Evolutionary conservation across 306 rosid genomes (phyloP).

Genomic region (Begonia fuchsioides): DNA sequence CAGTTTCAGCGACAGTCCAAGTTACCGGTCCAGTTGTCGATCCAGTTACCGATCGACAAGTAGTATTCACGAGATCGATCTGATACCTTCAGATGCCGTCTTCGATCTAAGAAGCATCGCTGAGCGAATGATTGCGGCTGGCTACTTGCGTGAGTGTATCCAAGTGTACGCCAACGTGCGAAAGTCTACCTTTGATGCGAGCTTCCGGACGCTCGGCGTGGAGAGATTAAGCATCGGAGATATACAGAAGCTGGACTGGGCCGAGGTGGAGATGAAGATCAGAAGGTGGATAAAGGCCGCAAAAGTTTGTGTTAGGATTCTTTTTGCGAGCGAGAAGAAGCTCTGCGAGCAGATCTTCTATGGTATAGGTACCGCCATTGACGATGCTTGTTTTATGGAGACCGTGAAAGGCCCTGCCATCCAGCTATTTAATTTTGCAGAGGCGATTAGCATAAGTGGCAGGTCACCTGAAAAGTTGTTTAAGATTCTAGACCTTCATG

Average conservation of each 20-base stretch:
- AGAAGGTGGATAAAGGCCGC: conserved; percentile 86
- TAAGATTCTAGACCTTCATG: conserved; percentile 84
- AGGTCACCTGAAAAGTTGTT: conserved; percentile 91
- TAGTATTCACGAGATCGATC: conserved; percentile 93
- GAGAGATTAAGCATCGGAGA: conserved; percentile 92
- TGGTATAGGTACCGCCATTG: conserved; percentile 61
- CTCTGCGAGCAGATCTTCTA: conserved; percentile 80
- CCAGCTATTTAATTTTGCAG: conserved; percentile 86
- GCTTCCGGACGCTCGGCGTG: conserved; percentile 53
- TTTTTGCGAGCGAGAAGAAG: conserved; percentile 82
- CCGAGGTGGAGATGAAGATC: conserved; percentile 72
- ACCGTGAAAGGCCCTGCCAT: conserved; percentile 85
- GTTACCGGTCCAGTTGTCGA: conserved; percentile 9
- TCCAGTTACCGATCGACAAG: conserved; percentile 55
- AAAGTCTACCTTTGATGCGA: conserved; percentile 62
- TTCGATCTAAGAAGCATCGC: conserved; percentile 70
- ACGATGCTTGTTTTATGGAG: conserved; percentile 90
- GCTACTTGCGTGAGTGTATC: conserved; percentile 72
- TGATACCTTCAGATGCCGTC: conserved; percentile 61
- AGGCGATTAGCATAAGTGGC: conserved; percentile 78
- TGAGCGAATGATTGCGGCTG: conserved; percentile 79
- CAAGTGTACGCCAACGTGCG: conserved; percentile 90
- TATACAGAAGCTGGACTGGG: conserved; percentile 87
- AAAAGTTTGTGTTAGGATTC: conserved; percentile 55
- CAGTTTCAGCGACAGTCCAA: conserved; percentile 7